Conservation (phyloP, 129 eudicot genomes). For the Flaveria brownii region DNA sequence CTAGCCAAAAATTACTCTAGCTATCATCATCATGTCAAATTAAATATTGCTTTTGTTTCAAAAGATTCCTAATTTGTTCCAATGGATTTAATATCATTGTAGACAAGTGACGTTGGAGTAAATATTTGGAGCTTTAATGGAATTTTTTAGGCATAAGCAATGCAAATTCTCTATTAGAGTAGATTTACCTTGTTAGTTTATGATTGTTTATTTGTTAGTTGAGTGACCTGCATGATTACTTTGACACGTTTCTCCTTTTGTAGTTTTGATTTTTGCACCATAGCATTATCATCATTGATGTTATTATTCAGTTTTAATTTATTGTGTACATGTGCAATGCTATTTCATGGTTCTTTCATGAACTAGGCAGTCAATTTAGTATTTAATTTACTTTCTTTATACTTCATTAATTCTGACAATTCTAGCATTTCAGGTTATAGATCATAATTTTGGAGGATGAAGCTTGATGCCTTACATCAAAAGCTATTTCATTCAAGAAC, state of each 20-base stretch:
- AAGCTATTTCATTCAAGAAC: constrained; percentile 12
- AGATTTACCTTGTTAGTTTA: not conserved
- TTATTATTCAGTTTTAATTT: not conserved
- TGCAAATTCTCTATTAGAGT: not conserved
- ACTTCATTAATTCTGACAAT: constrained; percentile 22
- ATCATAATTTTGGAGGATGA: constrained; percentile 17
- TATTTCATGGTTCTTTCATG: not conserved
- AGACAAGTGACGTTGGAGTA: not conserved
- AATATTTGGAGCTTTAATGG: not conserved
- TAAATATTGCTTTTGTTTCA: not conserved
- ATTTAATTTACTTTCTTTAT: not conserved
- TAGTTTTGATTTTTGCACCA: not conserved
- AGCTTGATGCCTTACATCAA: constrained; percentile 21
- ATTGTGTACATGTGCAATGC: not conserved
- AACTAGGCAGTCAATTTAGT: not conserved
- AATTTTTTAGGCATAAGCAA: not conserved
- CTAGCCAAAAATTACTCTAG: not conserved
- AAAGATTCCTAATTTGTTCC: not conserved
- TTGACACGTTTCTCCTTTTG: not conserved
- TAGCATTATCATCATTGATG: not conserved
- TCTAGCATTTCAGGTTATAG: constrained; percentile 26
- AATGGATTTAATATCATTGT: not conserved
- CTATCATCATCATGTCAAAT: not conserved
- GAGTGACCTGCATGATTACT: constrained; percentile 9
- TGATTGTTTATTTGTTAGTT: not conserved